Base-by-base conservation (phyloP, 2,329 filamentous ascomycete species). In the Epichloe sibirici region DNA sequence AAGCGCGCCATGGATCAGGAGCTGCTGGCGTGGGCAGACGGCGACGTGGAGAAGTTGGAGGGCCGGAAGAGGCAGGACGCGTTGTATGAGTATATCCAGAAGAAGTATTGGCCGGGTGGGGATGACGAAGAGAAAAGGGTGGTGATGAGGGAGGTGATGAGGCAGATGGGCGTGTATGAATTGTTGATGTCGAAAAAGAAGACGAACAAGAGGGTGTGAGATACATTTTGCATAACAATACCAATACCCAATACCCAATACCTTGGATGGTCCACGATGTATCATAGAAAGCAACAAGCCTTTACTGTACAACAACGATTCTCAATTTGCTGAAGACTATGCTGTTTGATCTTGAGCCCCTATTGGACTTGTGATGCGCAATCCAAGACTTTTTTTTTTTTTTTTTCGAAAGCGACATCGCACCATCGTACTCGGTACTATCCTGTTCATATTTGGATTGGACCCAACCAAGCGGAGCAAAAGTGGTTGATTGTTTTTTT, bases 121-220 rank as follows among this genome's bases (percentile, higher is more conserved):
- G 58, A 60, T 37, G 57, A 58, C 9, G 55, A 63, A 7, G 59
- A 59, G 44, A 60, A 60, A 47, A 57, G 52, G 21, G 54, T 61
- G 17, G 35, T 62, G 51, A 66, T 70, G 12, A 59, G 51, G 25
- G 55, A 62, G 17, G 45, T 63, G 49, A 67, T 69, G n/a, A 58
- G 55, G 51, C 62, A 74, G 57, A 74, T 74, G 72, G 72, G 72
- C 45, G 68, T 72, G 56, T 66, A 68, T 50, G 64, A 71, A 31
- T 38, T 66, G 8, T 52, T 69, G 48, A 58, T 52, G 7, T 57
- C 56, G 23, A 59, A 43, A 48, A 53, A 46, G 47, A 51, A 35
- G 25, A 11, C 21, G 11, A 23, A 31, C 11, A 21, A 23, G 23
- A 47, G 38, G 28, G 47, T 13, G 49, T 34, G 34, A n/a, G 12